Evolutionary conservation across 768 basidiomycete species (phyloP), one percentile per base, ranked within the genome.

Genomic region (Suillus bovinus): DNA sequence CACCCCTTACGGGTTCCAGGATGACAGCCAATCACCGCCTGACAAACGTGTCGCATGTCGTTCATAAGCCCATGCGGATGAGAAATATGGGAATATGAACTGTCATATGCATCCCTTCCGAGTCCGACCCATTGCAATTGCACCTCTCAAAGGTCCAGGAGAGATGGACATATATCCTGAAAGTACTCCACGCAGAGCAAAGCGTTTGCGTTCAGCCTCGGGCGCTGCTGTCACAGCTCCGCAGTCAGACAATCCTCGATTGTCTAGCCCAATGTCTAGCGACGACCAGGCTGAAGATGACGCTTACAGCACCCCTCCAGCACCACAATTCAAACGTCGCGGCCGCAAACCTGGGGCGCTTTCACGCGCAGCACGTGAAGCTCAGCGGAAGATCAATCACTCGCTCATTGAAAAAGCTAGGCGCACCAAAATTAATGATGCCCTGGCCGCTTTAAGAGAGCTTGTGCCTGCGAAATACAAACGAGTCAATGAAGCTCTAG

Each of bases 381-480:
- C 89, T 2, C 88, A 93, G 74, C 86, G 96, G 58, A 94, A 96
- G 73, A 85, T 93, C 39, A 97, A 97, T 76, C 96, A 99, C 70
- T 93, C 90, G 6, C 86, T 95, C 64, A 99, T 99, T 72, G 96
- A 99, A 78, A 92, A 96, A 71, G 87, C 95, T 0, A 80, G 96
- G 34, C 82, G 96, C 63, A 96, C 96, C 13, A 97, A 97, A 82
- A 98, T 99, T 66, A 99, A 99, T 71, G 89, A 93, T 58, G 93
- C 95, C 0, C 81, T 98, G 6, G 82, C 88, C 3, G 85, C 88
- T 2, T 77, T 98, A 50, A 85, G 88, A 64, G 80, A 82, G 65
- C 86, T 97, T 68, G 93, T 96, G 1, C 93, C 94, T 0, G 69
- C 78, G 9, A 81, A 83, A 58, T 83, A 82, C 65, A 80, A 79